phyloP scores from a whole-genome alignment of 1,284 basidiomycete species.

The Inonotus obliquus region DNA sequence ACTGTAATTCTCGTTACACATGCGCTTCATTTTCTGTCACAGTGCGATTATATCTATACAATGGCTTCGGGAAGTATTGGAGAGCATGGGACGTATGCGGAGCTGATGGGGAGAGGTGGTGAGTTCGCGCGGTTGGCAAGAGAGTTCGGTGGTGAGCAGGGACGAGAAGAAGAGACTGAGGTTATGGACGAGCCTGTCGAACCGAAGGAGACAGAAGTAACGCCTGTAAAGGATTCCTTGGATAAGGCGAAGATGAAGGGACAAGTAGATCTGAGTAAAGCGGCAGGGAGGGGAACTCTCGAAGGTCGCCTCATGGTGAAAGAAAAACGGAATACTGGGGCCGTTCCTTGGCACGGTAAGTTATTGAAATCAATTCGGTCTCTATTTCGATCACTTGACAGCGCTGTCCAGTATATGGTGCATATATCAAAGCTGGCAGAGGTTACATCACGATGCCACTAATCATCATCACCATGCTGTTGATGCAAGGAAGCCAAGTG shows the following conservation, averaged over 20 bases:
- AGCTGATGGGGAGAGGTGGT: conserved; percentile 49
- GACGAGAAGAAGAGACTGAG: conserved; percentile 37
- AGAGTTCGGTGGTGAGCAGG: conserved; percentile 57
- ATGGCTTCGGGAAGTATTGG: conserved; percentile 53
- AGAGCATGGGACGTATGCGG: conserved; percentile 61
- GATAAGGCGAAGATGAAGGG: conserved; percentile 40
- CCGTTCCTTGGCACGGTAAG: conserved; percentile 51
- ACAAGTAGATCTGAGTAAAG: conserved; percentile 35
- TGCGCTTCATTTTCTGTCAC: conserved; percentile 66
- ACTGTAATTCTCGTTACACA: conserved; percentile 71
- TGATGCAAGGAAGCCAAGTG: conserved; percentile 62
- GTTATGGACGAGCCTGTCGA: conserved; percentile 26
- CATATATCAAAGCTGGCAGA: conserved; percentile 63
- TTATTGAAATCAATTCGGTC: conserved; percentile 9
- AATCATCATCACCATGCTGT: conserved; percentile 46
- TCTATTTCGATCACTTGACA: background rate
- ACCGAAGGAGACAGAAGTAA: conserved; percentile 14
- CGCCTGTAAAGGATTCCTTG: conserved; percentile 16
- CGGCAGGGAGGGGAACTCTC: conserved; percentile 56
- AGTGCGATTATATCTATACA: conserved; percentile 64
- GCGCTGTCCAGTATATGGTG: conserved; percentile 51
- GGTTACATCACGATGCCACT: conserved; percentile 54
- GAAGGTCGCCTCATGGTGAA: conserved; percentile 60
- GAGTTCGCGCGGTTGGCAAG: conserved; percentile 57
- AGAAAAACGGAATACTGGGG: conserved; percentile 62